Evolutionary conservation across 2,329 filamentous ascomycete genomes (phyloP).

Genomic region (Iodosphaeria phyllophila): DNA sequence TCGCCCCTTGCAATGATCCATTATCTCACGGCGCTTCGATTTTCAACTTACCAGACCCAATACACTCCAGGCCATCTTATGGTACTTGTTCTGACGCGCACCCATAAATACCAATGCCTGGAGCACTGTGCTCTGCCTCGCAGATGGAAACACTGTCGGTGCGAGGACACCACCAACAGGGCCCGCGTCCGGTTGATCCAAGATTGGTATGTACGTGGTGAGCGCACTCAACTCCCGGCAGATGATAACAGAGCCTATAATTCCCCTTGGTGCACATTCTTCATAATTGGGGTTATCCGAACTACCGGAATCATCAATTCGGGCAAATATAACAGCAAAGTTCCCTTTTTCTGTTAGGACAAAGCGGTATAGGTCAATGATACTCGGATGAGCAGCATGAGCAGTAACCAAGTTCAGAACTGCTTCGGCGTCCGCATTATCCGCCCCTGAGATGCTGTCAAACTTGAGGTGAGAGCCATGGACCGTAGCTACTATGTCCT

Average conservation of each 20-base stretch:
- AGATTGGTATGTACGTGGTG: slow-evolving; percentile 48
- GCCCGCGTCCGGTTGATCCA: slow-evolving; percentile 39
- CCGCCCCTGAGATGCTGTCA: slow-evolving; percentile 65
- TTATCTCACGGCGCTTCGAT: too few relatives aligned
- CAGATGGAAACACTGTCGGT: slow-evolving; percentile 55
- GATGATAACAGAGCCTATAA: slow-evolving; percentile 65
- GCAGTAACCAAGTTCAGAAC: slow-evolving; percentile 59
- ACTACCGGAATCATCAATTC: slow-evolving; percentile 46
- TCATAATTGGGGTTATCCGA: too few relatives aligned
- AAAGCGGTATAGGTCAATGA: slow-evolving; percentile 61
- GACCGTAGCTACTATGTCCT: slow-evolving; percentile 57
- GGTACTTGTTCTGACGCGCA: slow-evolving; percentile 63
- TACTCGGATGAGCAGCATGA: slow-evolving; percentile 57
- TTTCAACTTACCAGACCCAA: slow-evolving; percentile 70
- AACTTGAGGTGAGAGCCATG: slow-evolving; percentile 59
- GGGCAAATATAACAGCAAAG: slow-evolving; percentile 71
- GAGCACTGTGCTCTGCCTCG: slow-evolving; percentile 45
- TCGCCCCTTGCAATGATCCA: too few relatives aligned
- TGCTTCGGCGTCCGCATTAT: slow-evolving; percentile 53
- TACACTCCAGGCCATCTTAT: slow-evolving; percentile 54
- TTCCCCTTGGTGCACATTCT: too few relatives aligned
- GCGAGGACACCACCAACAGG: slow-evolving; percentile 60
- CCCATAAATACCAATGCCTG: slow-evolving; percentile 69
- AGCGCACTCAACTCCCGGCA: slow-evolving; percentile 53
- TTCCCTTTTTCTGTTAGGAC: slow-evolving; percentile 55